A percentile compares a stretch with the other conserved stretches of the same genome.
Evolutionary conservation across 306 rosid species (phyloP).

Genomic region (Arachis hypogaea): DNA sequence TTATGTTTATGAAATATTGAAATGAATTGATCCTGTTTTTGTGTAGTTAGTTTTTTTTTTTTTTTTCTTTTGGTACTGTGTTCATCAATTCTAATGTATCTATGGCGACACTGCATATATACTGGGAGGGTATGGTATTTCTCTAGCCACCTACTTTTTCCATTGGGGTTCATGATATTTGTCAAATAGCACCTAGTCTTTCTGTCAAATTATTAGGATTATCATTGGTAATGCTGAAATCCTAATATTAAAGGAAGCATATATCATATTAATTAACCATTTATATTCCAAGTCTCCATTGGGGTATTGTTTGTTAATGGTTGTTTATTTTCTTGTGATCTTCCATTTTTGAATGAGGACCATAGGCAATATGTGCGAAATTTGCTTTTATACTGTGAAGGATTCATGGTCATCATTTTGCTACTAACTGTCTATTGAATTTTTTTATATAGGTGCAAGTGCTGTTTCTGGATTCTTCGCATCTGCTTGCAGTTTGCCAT

Average conservation of each 20-base stretch:
- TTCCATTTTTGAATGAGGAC: neutral
- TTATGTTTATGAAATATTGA: no score
- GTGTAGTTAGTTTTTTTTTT: no score
- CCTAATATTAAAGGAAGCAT: neutral
- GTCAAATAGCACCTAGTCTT: neutral
- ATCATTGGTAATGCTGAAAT: neutral
- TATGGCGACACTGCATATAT: neutral
- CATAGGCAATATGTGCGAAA: neutral
- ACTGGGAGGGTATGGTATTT: neutral
- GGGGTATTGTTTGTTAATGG: neutral
- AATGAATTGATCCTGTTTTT: no score
- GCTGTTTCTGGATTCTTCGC: conserved; percentile 90
- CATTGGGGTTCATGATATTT: neutral
- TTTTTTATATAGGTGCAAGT: conserved; percentile 70
- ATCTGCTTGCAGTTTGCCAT: conserved; percentile 95
- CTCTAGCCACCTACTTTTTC: neutral
- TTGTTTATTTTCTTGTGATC: conserved; percentile 3
- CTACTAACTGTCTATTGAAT: neutral
- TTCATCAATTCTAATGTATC: neutral
- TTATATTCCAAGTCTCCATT: neutral
- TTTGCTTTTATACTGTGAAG: neutral
- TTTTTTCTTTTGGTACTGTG: neutral
- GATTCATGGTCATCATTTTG: conserved; percentile 15
- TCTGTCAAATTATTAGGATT: neutral
- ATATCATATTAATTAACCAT: neutral